phyloP scores from a whole-genome alignment of 2,329 filamentous ascomycete species.

The Chlorencoelia australis region DNA sequence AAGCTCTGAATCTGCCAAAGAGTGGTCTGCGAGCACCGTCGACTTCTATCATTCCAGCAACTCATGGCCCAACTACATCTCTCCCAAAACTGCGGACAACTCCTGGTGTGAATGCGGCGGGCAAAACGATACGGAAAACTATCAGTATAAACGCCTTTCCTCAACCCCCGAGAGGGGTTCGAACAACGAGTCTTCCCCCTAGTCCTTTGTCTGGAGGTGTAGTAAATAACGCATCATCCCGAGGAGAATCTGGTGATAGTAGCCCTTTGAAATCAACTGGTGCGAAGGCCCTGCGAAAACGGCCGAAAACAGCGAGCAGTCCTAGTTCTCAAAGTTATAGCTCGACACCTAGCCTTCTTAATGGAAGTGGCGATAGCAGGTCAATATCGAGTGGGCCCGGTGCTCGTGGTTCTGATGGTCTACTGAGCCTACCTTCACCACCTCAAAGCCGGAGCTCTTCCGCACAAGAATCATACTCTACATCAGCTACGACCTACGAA shows the following conservation, averaged over 20 bases:
- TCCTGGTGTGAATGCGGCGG: conserved; percentile 45
- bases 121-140: conserved; percentile 70
- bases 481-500: conserved; percentile 80
- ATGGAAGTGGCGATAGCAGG: conserved; percentile 68
- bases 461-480: conserved; percentile 84
- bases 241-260: conserved; percentile 18
- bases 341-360: conserved; percentile 63
- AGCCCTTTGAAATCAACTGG: conserved; percentile 12
- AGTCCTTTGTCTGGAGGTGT: conserved; percentile 46
- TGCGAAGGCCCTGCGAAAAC: conserved; percentile 19
- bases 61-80: conserved; percentile 40
- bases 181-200: conserved; percentile 50
- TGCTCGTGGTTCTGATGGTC: conserved; percentile 60
- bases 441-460: conserved; percentile 87
- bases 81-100: conserved; percentile 47
- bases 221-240: conserved; percentile 11
- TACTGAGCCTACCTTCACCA: conserved; percentile 70
- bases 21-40: conserved; percentile 51
- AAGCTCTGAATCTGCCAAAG: conserved; percentile 37
- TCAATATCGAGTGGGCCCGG: conserved; percentile 53
- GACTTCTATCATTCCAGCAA: conserved; percentile 39
- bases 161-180: conserved; percentile 65
- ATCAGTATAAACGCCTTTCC: conserved; percentile 93
- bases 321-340: conserved; percentile 27
- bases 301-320: conserved; percentile 24